Base-by-base conservation (phyloP, 2,329 filamentous ascomycete species). In the Kalaharituber pfeilii region DNA sequence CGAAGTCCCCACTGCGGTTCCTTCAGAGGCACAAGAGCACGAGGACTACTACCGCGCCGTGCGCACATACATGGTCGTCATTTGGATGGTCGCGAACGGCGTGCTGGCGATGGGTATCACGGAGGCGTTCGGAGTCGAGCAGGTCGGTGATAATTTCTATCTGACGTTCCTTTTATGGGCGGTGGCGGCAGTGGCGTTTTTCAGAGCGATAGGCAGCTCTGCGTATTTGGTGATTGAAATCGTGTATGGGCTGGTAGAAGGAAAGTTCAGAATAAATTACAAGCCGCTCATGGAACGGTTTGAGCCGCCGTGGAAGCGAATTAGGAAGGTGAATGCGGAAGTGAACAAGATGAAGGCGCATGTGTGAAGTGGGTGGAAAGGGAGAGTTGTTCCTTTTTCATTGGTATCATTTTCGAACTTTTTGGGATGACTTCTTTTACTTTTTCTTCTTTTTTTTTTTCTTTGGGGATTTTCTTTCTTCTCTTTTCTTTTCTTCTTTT, bases 11-110 rank as follows among this genome's bases (percentile, higher is more conserved):
- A 67, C 69, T 11, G 68, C 76, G 0, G 68, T 72, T 0, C 63
- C 79, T 15, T 80, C 77, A 44, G 89, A 95, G 63, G 73, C 78
- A 0, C 91, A 96, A 70, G 71, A 87, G 69, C 91, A 98, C 68
- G 91, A 98, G 69, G 91, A 98, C 70, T 98, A 98, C 75, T 98
- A 98, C 76, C 86, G 88, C 68, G 86, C 83, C 39, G 91, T 98
- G 52, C 81, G 91, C 53, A 98, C 91, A 0, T 98, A 98, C 79
- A 93, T 98, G 81, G 91, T 98, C 11, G 80, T 94, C 44, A 76
- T 81, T 49, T 98, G 91, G 91, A 86, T 98, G 77, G 76, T 93
- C 30, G 79, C 81, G 63, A 98, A 98, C 67, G 86, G 84, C 2
- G 79, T 94, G 56, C 79, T 98, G 33, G 89, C 86, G 66, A 98